Percentiles rank a stretch among this genome's conserved stretches.
phyloP scores from a whole-genome alignment of 2,329 filamentous ascomycete species.

The Scedosporium dehoogii region DNA sequence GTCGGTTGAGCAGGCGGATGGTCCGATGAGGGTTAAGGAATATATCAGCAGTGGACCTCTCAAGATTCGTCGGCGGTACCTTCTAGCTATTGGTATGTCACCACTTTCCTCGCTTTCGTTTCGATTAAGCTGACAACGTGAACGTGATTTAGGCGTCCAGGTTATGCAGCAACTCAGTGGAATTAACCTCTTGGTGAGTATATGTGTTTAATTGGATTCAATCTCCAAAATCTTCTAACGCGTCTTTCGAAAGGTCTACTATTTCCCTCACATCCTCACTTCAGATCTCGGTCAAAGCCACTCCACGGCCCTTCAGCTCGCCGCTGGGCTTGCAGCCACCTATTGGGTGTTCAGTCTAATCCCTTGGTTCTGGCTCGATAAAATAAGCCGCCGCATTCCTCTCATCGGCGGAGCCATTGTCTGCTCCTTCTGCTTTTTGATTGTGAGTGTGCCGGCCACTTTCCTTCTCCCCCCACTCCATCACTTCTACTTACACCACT shows the following conservation, averaged over 20 bases:
- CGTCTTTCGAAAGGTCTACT: slow-evolving; percentile 49
- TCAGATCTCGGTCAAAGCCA: slow-evolving; percentile 28
- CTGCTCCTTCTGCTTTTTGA: slow-evolving; percentile 48
- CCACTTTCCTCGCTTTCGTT: not conserved
- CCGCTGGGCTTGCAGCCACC: slow-evolving; percentile 38
- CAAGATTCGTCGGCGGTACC: slow-evolving; percentile 28
- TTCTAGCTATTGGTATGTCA: not conserved
- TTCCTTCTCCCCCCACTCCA: slow-evolving; percentile 55
- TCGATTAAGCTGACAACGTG: slow-evolving; percentile 17
- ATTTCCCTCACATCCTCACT: slow-evolving; percentile 49
- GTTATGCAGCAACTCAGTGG: slow-evolving; percentile 48
- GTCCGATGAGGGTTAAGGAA: slow-evolving; percentile 47
- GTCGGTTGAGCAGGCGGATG: slow-evolving; percentile 11
- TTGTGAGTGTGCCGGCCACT: slow-evolving; percentile 49
- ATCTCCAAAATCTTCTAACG: slow-evolving; percentile 54
- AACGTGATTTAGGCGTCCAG: not conserved
- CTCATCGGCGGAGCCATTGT: slow-evolving; percentile 32
- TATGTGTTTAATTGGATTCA: slow-evolving; percentile 26
- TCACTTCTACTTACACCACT: slow-evolving; percentile 26
- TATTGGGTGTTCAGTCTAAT: slow-evolving; percentile 35
- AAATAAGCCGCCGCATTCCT: slow-evolving; percentile 29
- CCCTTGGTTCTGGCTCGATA: slow-evolving; percentile 28
- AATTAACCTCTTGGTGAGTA: slow-evolving; percentile 35
- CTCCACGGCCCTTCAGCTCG: slow-evolving; percentile 39
- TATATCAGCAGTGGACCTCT: slow-evolving; percentile 50